These are phyloP conservation scores for Globisporangium uncinulatum DNA, from an alignment of 352 stramenopile species.

Conservation along the genomic window DNA sequence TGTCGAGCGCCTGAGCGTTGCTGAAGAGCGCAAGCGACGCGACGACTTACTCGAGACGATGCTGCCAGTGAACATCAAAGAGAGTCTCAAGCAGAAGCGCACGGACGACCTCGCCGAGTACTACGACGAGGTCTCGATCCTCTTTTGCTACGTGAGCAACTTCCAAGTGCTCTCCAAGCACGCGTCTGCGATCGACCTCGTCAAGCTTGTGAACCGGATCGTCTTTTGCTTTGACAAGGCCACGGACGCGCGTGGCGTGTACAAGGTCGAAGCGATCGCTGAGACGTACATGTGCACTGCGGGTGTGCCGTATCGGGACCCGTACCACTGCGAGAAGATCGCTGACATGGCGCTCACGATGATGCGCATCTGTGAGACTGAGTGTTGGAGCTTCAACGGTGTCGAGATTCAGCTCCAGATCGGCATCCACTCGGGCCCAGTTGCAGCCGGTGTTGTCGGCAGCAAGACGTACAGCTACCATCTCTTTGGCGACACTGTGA, in stretches of 20 bases:
- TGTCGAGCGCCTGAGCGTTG: constrained; percentile 48
- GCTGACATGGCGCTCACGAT: constrained; percentile 73
- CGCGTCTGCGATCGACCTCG: constrained; percentile 64
- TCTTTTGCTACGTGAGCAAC: constrained; percentile 82
- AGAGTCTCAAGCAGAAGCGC: constrained; percentile 65
- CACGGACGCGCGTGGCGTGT: constrained; percentile 59
- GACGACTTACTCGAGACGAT: constrained; percentile 73
- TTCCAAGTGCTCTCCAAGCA: constrained; percentile 67
- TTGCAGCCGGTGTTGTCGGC: constrained; percentile 80
- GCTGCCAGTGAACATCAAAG: constrained; percentile 70
- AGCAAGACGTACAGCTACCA: constrained; percentile 82
- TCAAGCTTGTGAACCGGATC: constrained; percentile 84
- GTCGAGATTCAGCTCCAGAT: constrained; percentile 79
- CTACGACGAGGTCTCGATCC: constrained; percentile 76
- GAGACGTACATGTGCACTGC: constrained; percentile 81
- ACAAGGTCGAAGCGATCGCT: constrained; percentile 87
- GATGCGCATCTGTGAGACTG: constrained; percentile 65
- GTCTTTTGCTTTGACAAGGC: constrained; percentile 84
- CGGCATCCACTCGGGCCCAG: constrained; percentile 71
- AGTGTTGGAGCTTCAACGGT: constrained; percentile 65
- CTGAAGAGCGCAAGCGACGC: constrained; percentile 61
- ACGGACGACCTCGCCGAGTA: constrained; percentile 60
- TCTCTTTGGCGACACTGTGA: constrained; percentile 82
- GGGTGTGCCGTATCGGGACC: constrained; percentile 55
- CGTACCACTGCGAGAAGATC: constrained; percentile 66